phyloP scores from a whole-genome alignment of 164 flowering plant species.

The Akebia trifoliata region DNA sequence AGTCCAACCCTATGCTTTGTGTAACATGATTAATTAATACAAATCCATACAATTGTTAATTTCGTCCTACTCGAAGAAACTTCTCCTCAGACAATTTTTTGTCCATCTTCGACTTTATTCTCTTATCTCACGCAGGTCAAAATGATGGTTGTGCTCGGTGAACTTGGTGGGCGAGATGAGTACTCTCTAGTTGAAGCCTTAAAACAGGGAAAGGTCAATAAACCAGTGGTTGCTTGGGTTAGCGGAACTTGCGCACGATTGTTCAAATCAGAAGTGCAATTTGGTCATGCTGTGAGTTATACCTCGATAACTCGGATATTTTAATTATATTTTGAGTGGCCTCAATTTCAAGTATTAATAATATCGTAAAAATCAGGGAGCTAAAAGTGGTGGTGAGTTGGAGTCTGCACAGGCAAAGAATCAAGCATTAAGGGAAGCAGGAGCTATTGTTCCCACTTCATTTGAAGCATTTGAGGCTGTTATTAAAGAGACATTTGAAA shows the following conservation, averaged over 20 bases:
- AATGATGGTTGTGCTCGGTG: constrained; percentile 98
- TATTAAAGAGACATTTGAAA: constrained; percentile 87
- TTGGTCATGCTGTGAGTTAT: constrained; percentile 95
- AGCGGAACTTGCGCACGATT: constrained; percentile 98
- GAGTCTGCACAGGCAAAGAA: constrained; percentile 99
- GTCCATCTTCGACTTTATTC: not conserved
- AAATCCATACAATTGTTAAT: too few relatives aligned
- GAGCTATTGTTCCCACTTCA: constrained; percentile 95
- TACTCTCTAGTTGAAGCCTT: constrained; percentile 97
- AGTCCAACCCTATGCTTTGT: too few relatives aligned
- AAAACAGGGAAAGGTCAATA: constrained; percentile 83
- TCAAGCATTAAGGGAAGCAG: constrained; percentile 88
- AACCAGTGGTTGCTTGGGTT: constrained; percentile 99
- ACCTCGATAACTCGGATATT: not conserved
- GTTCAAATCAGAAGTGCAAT: constrained; percentile 98
- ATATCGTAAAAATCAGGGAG: constrained; percentile 52
- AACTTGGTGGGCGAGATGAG: constrained; percentile 97
- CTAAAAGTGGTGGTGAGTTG: constrained; percentile 98
- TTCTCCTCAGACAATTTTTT: not conserved
- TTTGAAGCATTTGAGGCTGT: constrained; percentile 84
- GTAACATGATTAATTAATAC: too few relatives aligned
- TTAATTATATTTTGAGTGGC: not conserved
- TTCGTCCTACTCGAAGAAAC: too few relatives aligned
- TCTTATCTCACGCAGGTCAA: constrained; percentile 52
- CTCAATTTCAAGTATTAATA: constrained; percentile 4